Evolutionary conservation across 805 yeast genomes (phyloP), one percentile per base, ranked within the genome.

Genomic region (Groenewaldozyma tartarivorans): DNA sequence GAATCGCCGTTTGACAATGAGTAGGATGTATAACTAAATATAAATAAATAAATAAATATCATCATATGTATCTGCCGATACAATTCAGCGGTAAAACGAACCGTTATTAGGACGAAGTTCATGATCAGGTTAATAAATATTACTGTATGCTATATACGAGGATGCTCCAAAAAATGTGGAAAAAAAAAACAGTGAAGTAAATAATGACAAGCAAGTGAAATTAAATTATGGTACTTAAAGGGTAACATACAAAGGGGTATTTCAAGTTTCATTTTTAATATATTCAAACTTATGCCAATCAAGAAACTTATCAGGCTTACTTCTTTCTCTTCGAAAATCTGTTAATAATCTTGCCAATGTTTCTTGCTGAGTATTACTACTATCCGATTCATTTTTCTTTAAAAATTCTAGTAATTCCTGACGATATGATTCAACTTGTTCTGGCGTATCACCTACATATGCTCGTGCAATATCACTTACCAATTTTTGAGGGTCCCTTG

Each of bases 391-490:
- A n/a, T 34, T 33, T 7, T 13, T 24, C 13, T 30, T 34, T 9
- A 36, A 22, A 17, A 43, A 36, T 4, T 29, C 32, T 13, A 24
- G 34, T 6, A 53, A 41, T 21, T 43, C 44, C 30, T 26, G 36
- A 18, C 39, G 39, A 40, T 27, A 48, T 33, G 38, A 43, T 1
- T 31, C 33, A 16, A 47, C 18, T 17, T 39, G 37, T n/a, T 39
- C 39, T n/a, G 29, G n/a, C 6, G 41, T 29, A 15, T 33, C 31
- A 2, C 48, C 48, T 3, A 44, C 41, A 33, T 37, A 45, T 24
- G 50, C 48, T 3, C 40, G 22, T 19, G 39, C 39, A 26, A 45
- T 18, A 7, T 33, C 36, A 11, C n/a, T n/a, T 13, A 47, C 35
- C 4, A 42, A 22, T n/a, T 34, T 33, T 15, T 42, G 43, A 29